Evolutionary conservation across 2,329 filamentous ascomycete genomes (phyloP).

Genomic region (Hymenoscyphus infarciens): DNA sequence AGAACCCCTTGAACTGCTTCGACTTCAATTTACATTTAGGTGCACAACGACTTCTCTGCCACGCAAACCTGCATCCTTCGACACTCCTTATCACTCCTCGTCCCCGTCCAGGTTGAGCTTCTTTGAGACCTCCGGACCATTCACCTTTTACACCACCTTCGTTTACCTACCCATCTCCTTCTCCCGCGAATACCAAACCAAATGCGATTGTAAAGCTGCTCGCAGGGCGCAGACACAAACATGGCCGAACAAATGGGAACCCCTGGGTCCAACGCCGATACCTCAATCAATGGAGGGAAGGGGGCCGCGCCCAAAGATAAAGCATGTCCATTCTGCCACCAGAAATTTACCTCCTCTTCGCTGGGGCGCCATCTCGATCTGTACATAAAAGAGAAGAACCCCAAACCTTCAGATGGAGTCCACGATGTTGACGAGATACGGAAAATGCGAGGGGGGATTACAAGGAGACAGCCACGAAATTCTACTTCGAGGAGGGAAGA

Average conservation of each 20-base stretch:
- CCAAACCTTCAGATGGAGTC: conserved; percentile 78
- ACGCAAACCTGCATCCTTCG: neutral
- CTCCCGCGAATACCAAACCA: conserved; percentile 11
- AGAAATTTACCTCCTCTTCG: conserved; percentile 89
- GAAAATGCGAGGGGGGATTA: conserved; percentile 79
- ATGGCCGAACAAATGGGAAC: conserved; percentile 37
- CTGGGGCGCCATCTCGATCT: conserved; percentile 90
- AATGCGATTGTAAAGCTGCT: conserved; percentile 27
- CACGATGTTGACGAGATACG: conserved; percentile 89
- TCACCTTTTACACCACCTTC: neutral
- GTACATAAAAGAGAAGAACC: conserved; percentile 91
- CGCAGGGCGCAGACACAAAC: conserved; percentile 15
- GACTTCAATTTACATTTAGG: conserved; percentile 5
- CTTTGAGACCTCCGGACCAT: neutral
- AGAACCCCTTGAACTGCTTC: conserved; percentile 22
- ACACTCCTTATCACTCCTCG: conserved; percentile 6
- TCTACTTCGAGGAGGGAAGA: conserved; percentile 51
- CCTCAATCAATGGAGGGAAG: conserved; percentile 33
- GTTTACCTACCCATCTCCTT: neutral
- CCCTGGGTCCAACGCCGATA: conserved; percentile 34
- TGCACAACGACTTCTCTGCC: neutral
- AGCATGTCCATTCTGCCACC: conserved; percentile 80
- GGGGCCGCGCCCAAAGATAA: conserved; percentile 64
- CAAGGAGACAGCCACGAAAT: conserved; percentile 73
- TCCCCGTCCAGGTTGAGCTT: neutral